phyloP scores from a whole-genome alignment of 306 rosid genomes.

The Alnus rubra region DNA sequence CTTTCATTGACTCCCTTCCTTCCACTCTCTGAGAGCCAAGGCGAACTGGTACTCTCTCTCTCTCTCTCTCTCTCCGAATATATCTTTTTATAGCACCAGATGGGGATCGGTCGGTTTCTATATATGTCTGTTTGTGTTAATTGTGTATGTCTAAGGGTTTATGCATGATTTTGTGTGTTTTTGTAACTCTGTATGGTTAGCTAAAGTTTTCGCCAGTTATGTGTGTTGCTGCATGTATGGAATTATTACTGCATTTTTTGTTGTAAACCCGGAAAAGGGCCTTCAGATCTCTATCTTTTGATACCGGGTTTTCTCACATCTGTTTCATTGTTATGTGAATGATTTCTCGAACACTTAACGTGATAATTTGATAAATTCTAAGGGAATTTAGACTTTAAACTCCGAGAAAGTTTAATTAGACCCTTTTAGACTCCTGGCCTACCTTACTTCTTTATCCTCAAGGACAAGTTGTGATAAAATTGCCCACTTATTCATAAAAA shows the following conservation, averaged over 20 bases:
- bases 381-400: no score
- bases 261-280: conserved; percentile 22
- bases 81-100: not conserved
- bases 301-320: conserved; percentile 8
- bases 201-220: conserved; percentile 12
- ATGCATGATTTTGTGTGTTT: not conserved
- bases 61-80: conserved; percentile 10
- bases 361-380: no score
- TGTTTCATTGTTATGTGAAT: not conserved
- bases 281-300: conserved; percentile 10
- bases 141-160: not conserved
- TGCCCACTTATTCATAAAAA: no score
- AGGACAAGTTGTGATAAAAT: no score
- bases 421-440: no score
- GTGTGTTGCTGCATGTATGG: not conserved
- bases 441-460: no score
- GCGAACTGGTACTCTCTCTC: conserved; percentile 23
- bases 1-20: conserved; percentile 14
- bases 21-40: conserved; percentile 21
- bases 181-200: not conserved
- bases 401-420: no score
- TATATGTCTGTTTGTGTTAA: no score
- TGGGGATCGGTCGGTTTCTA: not conserved
- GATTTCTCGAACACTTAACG: no score
- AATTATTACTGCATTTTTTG: not conserved